Base-by-base conservation (phyloP, 148 eudicot genomes). In the Cornus suecica region DNA sequence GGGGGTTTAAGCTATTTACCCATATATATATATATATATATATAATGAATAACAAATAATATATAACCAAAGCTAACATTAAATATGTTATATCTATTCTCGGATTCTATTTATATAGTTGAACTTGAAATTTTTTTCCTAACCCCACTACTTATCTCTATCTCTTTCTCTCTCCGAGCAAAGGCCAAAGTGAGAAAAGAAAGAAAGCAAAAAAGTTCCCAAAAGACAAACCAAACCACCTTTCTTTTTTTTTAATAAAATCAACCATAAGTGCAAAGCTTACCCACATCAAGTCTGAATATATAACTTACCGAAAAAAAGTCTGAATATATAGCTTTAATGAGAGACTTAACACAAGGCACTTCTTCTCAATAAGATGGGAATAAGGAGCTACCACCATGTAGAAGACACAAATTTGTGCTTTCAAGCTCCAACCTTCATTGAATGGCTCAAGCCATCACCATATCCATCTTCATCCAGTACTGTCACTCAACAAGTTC, bases 371-470 rank as follows among this genome's bases (percentile, higher is more conserved):
- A 20, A 48, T 34, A 78, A 16, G 27, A 78, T 78, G 80, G 68
- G 65, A 16, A 78, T 56, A 71, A 71, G 80, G 80, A 80, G 75
- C 69, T 77, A 77, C 52, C 74, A 77, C 52, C 74, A 79, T 80
- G 81, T 72, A 61, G 75, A 81, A 68, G 22, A 52, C 74, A 84
- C 80, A 85, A 84, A 86, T 69, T 74, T 80, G 71, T 75, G 86
- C 79, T 75, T 76, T 29, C 83, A 84, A 63, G 71, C 87, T 80
- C 81, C 87, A 79, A 66, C 80, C 69, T 86, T 84, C 77, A 84
- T 84, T 70, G 87, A 84, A 80, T 84, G 90, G 87, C 90, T 87
- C 68, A 84, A 87, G 78, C 84, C 80, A 23, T 52, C 84, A 22
- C 15, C 85, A 6, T 63, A 79, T 41, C 66, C 85, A 1, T 70